Percentiles rank a stretch among this genome's conserved stretches.
Evolutionary conservation across 2,329 filamentous ascomycete genomes (phyloP).

Genomic region (Hypoxylon sp.): DNA sequence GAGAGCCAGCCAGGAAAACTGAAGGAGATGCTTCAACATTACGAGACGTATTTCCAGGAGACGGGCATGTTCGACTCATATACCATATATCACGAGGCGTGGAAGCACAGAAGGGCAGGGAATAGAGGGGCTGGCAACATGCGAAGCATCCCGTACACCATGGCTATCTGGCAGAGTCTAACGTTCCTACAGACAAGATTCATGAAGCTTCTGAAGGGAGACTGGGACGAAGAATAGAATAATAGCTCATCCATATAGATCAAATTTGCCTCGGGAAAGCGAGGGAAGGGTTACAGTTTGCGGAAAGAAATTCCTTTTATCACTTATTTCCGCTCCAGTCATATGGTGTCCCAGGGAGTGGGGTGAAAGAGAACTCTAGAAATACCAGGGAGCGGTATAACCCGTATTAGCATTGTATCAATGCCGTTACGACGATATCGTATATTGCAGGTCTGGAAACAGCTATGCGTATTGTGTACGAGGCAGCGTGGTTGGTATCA

Average conservation of each 20-base stretch:
- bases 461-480: neutral
- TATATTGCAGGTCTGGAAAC: neutral
- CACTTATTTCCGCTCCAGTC: neutral
- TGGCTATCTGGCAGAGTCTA: conserved; percentile 14
- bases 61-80: conserved; percentile 42
- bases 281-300: neutral
- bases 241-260: neutral
- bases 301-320: neutral
- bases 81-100: conserved; percentile 34
- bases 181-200: conserved; percentile 20
- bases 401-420: neutral
- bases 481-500: neutral
- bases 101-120: conserved; percentile 28
- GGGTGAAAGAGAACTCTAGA: neutral
- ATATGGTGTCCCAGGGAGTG: neutral
- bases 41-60: conserved; percentile 41
- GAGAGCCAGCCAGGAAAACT: conserved; percentile 32
- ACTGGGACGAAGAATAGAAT: conserved; percentile 20
- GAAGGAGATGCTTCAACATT: conserved; percentile 36
- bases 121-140: neutral
- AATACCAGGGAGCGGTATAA: neutral
- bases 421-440: neutral
- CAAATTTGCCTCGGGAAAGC: neutral
- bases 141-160: conserved; percentile 17
- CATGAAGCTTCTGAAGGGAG: conserved; percentile 22